Evolutionary conservation across 495 filamentous ascomycete species (phyloP), one percentile per base, ranked within the genome.

Genomic region (Penicillium parvum): DNA sequence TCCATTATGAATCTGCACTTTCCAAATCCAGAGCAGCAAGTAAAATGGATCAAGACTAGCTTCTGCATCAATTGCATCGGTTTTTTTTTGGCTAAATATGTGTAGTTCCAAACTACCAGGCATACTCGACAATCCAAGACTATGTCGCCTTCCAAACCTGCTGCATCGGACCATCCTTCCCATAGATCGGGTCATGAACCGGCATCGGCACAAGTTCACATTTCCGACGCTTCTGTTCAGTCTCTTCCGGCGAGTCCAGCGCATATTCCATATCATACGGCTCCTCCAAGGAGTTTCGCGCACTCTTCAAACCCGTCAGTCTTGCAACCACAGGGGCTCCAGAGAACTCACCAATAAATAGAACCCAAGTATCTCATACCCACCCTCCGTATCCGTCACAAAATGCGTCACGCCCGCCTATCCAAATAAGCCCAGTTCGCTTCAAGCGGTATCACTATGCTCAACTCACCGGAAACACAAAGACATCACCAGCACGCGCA

Each of bases 181-280:
- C 41, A 17, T 45, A 45, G 8, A 45, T 35, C 23, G 32, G 37
- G 30, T 48, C 45, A 33, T 42, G 32, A 12, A 42, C 20, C 5
- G 45, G 45, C 1, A 42, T n/a, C 21, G 45, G 29, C 9, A 48
- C 37, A 0, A 32, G n/a, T 15, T 37, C 26, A 20, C 37, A 34
- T 21, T 41, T 36, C 5, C 20, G 8, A 17, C 30, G 41, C 41
- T 36, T 36, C 7, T 16, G n/a, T 19, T 48, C 28, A 12, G 37
- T 48, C 8, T 42, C 38, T 14, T 37, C 37, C 6, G 37, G 23
- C 2, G 37, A 41, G 7, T 30, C 37, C 4, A 36, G 21, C 5
- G 19, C 37, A 25, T 37, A 28, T 4, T 43, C 30, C 25, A 34
- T 43, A 27, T 43, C 32, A 37, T 37, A 49, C n/a, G 26, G 38